A percentile compares a stretch with the other conserved stretches of the same genome.
phyloP scores from a whole-genome alignment of 2,329 filamentous ascomycete species.

The Talaromyces islandicus region DNA sequence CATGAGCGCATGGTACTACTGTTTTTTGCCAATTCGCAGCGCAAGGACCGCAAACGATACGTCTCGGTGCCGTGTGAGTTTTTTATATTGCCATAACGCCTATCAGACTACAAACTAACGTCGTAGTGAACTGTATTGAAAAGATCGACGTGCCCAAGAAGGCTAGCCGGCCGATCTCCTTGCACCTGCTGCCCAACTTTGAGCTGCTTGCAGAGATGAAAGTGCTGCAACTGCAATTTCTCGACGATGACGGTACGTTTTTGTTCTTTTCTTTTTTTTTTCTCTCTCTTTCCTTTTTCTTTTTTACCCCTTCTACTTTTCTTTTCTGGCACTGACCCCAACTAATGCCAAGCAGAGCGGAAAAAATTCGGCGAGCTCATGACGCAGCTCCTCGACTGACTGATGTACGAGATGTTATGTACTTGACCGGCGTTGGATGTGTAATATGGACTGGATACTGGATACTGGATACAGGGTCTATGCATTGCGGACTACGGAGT shows the following conservation, averaged over 20 bases:
- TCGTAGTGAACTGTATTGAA: slow-evolving; percentile 33
- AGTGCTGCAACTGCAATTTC: slow-evolving; percentile 30
- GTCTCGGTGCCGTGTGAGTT: slow-evolving; percentile 33
- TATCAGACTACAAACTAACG: not conserved
- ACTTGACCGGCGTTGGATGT: slow-evolving; percentile 1
- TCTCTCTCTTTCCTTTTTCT: too few relatives aligned
- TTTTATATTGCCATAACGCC: not conserved
- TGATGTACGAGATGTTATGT: not conserved
- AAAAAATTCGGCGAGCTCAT: slow-evolving; percentile 22
- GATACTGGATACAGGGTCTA: not conserved
- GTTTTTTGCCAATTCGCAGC: slow-evolving; percentile 39
- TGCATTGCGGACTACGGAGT: slow-evolving; percentile 10
- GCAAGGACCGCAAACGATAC: slow-evolving; percentile 35
- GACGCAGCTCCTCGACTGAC: not conserved
- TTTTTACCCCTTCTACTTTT: too few relatives aligned
- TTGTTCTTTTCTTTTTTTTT: not conserved
- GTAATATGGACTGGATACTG: not conserved
- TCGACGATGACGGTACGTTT: slow-evolving; percentile 33
- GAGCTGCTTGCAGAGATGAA: slow-evolving; percentile 36
- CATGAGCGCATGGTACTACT: slow-evolving; percentile 32
- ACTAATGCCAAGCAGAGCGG: slow-evolving; percentile 19
- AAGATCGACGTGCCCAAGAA: slow-evolving; percentile 35
- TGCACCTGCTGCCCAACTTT: slow-evolving; percentile 35
- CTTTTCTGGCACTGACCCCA: not conserved
- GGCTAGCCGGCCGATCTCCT: slow-evolving; percentile 27